Conservation (phyloP, 352 stramenopile species). For the Phytophthora fragariaefolia region DNA sequence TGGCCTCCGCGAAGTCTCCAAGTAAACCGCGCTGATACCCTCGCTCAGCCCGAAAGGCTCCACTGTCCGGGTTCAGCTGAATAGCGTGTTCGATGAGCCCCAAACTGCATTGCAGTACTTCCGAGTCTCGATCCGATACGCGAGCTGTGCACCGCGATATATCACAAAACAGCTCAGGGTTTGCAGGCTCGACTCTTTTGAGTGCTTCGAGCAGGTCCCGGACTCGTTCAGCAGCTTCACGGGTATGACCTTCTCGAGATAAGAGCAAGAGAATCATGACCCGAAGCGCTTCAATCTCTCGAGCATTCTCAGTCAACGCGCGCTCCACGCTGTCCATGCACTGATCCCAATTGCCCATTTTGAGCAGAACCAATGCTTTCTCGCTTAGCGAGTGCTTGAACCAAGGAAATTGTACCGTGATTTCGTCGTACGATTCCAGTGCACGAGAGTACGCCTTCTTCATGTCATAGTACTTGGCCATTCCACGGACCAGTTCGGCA, state of each 20-base stretch:
- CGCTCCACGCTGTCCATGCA: conserved; percentile 82
- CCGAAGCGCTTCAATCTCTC: conserved; percentile 76
- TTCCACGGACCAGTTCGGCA: conserved; percentile 70
- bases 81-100: conserved; percentile 74
- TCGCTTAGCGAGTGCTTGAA: conserved; percentile 86
- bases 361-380: conserved; percentile 82
- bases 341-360: conserved; percentile 89
- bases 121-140: conserved; percentile 66
- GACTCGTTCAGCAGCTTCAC: conserved; percentile 63
- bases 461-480: conserved; percentile 76
- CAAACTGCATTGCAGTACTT: conserved; percentile 79
- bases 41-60: conserved; percentile 71
- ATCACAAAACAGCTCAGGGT: conserved; percentile 71
- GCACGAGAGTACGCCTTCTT: conserved; percentile 73
- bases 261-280: conserved; percentile 73
- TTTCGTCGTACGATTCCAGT: conserved; percentile 75
- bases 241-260: conserved; percentile 62
- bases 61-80: conserved; percentile 63
- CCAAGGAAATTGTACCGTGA: conserved; percentile 83
- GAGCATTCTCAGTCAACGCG: conserved; percentile 65
- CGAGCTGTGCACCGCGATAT: conserved; percentile 67
- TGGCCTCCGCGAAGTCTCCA: conserved; percentile 78
- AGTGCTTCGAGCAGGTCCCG: conserved; percentile 73
- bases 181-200: conserved; percentile 72
- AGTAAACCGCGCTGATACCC: conserved; percentile 82